phyloP scores from a whole-genome alignment of 208 protist species.

The Crithidia thermophila region DNA sequence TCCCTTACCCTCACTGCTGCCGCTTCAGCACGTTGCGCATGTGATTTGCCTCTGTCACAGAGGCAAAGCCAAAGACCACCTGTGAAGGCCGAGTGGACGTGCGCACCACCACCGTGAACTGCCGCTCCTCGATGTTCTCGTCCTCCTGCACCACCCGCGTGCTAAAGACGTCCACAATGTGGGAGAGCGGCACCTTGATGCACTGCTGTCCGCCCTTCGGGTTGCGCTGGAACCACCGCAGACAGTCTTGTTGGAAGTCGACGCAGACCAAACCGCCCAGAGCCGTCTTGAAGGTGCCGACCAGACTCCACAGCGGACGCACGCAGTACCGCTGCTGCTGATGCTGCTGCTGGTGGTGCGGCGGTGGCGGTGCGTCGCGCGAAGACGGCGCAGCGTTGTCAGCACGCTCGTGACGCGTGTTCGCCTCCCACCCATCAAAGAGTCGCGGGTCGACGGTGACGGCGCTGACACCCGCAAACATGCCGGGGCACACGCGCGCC shows the following conservation, averaged over 20 bases:
- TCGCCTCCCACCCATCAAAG: constrained; percentile 36
- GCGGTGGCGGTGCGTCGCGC: background rate
- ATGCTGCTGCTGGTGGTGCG: background rate
- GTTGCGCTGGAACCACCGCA: constrained; percentile 79
- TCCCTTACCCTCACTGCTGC: background rate
- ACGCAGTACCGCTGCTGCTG: constrained; percentile 48
- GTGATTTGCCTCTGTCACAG: constrained; percentile 49
- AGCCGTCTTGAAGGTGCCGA: constrained; percentile 82
- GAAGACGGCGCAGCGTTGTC: background rate
- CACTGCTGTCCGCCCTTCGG: constrained; percentile 67
- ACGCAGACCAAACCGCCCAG: constrained; percentile 66
- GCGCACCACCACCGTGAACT: constrained; percentile 62
- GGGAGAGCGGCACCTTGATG: constrained; percentile 55
- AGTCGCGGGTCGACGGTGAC: constrained; percentile 52
- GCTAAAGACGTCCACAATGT: constrained; percentile 51
- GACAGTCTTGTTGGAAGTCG: constrained; percentile 50
- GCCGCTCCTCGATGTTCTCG: constrained; percentile 49
- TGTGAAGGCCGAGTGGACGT: constrained; percentile 76
- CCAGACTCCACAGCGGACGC: constrained; percentile 74
- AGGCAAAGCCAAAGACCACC: constrained; percentile 83
- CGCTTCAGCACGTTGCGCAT: constrained; percentile 43
- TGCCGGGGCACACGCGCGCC: constrained; percentile 39
- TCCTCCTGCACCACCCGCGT: constrained; percentile 48
- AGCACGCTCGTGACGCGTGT: background rate
- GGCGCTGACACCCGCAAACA: constrained; percentile 65